phyloP scores from a whole-genome alignment of 768 basidiomycete genomes.

The Auricularia sp. region DNA sequence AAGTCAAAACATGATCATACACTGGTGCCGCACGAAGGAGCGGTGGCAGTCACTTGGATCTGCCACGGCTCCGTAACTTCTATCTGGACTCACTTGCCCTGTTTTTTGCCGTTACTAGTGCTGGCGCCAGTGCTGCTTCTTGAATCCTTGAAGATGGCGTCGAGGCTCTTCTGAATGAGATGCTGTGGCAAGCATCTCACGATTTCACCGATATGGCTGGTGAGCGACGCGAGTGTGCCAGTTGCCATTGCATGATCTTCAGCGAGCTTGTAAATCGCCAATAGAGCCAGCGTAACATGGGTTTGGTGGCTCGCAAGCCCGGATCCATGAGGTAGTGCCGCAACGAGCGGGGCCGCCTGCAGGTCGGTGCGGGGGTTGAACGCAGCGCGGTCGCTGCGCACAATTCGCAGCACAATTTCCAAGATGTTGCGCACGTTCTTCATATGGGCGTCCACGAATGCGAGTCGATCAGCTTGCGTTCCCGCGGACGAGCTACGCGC shows the following conservation, averaged over 20 bases:
- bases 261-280: constrained; percentile 82
- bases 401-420: constrained; percentile 86
- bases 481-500: constrained; percentile 75
- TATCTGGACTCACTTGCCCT: too few relatives aligned
- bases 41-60: too few relatives aligned
- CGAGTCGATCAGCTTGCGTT: constrained; percentile 61
- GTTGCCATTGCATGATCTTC: constrained; percentile 54
- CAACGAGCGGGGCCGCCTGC: constrained; percentile 57
- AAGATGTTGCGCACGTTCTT: constrained; percentile 78
- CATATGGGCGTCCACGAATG: constrained; percentile 85
- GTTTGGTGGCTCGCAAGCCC: constrained; percentile 85
- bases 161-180: constrained; percentile 81
- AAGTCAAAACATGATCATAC: too few relatives aligned
- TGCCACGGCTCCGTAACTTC: too few relatives aligned
- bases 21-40: too few relatives aligned
- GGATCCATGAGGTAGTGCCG: constrained; percentile 63
- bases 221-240: constrained; percentile 33
- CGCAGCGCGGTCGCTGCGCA: constrained; percentile 79
- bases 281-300: constrained; percentile 84
- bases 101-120: too few relatives aligned
- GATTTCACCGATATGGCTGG: constrained; percentile 77
- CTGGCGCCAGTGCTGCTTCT: background rate
- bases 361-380: constrained; percentile 56
- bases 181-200: constrained; percentile 81
- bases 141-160: constrained; percentile 60